Conservation (phyloP, 176 grass and related monocot species). For the Stipa capillata region DNA sequence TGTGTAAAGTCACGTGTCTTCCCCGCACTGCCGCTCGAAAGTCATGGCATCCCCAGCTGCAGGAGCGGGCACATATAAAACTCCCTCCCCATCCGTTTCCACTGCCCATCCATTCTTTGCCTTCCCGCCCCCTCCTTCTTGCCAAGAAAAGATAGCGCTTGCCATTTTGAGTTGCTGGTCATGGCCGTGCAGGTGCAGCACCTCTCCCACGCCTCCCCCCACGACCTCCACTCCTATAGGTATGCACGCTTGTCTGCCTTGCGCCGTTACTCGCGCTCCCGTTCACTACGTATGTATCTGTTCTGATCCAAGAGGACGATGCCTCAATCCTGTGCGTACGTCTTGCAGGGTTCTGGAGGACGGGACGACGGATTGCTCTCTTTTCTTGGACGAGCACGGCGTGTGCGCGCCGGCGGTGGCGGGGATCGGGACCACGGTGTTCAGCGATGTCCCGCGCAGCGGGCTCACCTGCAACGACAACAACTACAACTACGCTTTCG, state of each 20-base stretch:
- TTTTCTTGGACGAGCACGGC: neutral
- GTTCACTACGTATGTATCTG: neutral
- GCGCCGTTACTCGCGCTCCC: no score
- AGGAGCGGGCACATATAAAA: neutral
- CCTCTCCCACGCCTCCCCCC: slow-evolving; percentile 13
- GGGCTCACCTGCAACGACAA: neutral
- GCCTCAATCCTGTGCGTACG: neutral
- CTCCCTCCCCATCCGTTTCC: neutral
- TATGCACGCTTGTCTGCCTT: no score
- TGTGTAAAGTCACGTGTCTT: no score
- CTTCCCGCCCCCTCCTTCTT: neutral
- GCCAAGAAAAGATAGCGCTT: neutral
- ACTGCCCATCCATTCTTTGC: neutral
- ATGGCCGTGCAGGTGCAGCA: slow-evolving; percentile 42
- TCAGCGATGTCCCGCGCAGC: neutral
- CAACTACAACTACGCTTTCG: neutral
- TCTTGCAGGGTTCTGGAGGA: neutral
- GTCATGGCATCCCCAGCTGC: neutral
- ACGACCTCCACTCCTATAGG: neutral
- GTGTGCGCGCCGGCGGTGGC: neutral
- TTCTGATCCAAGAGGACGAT: neutral
- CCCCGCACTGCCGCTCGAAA: no score
- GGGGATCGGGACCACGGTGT: neutral
- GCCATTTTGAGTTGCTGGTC: neutral
- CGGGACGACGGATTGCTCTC: neutral